phyloP scores from a whole-genome alignment of 2,329 filamentous ascomycete species.

The Colletotrichum horii region DNA sequence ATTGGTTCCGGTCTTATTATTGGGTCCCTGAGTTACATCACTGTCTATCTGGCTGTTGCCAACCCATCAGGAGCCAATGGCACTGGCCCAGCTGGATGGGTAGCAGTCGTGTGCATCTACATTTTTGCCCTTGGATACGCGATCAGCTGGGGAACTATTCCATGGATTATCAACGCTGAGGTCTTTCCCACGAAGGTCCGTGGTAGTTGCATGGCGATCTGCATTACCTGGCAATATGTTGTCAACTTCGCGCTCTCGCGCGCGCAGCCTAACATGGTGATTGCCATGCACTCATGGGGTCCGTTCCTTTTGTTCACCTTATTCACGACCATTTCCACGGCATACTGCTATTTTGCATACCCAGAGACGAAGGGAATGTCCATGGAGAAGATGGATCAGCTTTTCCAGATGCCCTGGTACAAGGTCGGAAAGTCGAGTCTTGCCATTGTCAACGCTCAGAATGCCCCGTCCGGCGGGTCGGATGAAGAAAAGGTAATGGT shows the following conservation, averaged over 20 bases:
- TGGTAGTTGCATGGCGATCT: background rate
- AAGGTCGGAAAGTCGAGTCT: background rate
- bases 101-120: background rate
- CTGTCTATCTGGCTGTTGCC: background rate
- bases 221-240: background rate
- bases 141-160: background rate
- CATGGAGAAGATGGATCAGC: conserved; percentile 4
- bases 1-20: background rate
- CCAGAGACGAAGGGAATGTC: conserved; percentile 37
- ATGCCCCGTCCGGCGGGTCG: background rate
- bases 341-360: conserved; percentile 42
- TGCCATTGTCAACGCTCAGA: background rate
- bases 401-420: background rate
- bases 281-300: background rate
- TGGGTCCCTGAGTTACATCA: background rate
- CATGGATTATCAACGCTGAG: background rate
- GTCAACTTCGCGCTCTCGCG: background rate
- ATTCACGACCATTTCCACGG: background rate
- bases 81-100: background rate
- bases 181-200: background rate
- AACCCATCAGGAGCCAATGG: background rate
- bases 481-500: background rate
- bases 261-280: background rate
- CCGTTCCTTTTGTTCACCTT: background rate
- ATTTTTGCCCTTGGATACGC: background rate